Conservation (phyloP, 495 filamentous ascomycete genomes). For the Cryomyces antarcticus region DNA sequence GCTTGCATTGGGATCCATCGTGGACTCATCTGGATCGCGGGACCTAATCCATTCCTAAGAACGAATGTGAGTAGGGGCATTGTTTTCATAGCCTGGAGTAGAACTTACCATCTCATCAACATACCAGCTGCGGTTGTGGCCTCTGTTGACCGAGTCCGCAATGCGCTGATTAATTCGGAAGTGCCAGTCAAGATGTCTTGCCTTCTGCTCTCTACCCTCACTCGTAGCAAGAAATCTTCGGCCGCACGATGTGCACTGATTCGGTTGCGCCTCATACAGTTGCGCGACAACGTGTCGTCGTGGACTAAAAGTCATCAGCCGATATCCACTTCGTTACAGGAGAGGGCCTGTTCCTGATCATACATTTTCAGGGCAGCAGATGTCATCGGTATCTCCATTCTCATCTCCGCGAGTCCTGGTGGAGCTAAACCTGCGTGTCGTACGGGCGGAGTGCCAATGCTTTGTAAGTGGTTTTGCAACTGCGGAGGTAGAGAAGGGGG, state of each 20-base stretch:
- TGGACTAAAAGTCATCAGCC: slow-evolving; percentile 30
- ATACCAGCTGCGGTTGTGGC: slow-evolving; percentile 81
- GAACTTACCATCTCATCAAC: slow-evolving; percentile 59
- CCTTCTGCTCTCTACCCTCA: slow-evolving; percentile 64
- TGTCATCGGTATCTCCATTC: too few species aligned
- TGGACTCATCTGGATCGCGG: slow-evolving; percentile 32
- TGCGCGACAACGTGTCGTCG: slow-evolving; percentile 49
- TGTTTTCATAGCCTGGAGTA: background rate
- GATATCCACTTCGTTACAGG: background rate
- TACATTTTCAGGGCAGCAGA: too few species aligned
- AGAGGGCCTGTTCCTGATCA: too few species aligned
- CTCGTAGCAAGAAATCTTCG: slow-evolving; percentile 61
- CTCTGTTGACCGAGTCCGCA: slow-evolving; percentile 58
- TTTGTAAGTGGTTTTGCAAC: too few species aligned
- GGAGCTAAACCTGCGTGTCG: too few species aligned
- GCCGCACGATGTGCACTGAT: slow-evolving; percentile 79
- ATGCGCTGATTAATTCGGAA: slow-evolving; percentile 84
- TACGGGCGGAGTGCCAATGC: too few species aligned
- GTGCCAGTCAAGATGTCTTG: slow-evolving; percentile 94
- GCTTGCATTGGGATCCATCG: slow-evolving; percentile 22
- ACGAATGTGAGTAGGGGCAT: background rate
- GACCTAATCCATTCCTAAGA: slow-evolving; percentile 5
- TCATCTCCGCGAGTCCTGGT: too few species aligned
- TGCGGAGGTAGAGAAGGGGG: too few species aligned
- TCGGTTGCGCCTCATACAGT: slow-evolving; percentile 60